Conservation (phyloP, 192 early-diverging fungal genomes). For the Coemansia reversa region DNA sequence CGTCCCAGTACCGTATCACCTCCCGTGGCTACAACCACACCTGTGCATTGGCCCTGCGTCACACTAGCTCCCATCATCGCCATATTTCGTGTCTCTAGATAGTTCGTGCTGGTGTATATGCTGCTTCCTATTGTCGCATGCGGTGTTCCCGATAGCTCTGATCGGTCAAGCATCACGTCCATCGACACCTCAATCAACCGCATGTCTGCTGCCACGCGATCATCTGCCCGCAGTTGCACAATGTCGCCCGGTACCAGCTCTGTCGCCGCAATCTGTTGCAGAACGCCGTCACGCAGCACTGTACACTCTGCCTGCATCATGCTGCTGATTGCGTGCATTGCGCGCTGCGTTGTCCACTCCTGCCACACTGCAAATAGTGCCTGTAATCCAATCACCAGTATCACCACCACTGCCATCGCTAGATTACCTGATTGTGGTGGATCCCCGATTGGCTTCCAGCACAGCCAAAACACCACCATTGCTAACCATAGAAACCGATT, state of each 20-base stretch:
- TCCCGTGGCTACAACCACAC: constrained; percentile 75
- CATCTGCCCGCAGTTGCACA: constrained; percentile 63
- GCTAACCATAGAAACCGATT: constrained; percentile 68
- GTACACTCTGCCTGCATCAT: constrained; percentile 64
- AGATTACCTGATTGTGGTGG: constrained; percentile 59
- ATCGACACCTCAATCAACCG: constrained; percentile 61
- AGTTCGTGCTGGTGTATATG: constrained; percentile 67
- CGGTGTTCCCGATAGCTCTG: constrained; percentile 75
- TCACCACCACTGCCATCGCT: constrained; percentile 59
- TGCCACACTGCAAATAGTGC: constrained; percentile 70
- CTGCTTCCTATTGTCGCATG: constrained; percentile 64
- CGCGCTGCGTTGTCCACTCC: constrained; percentile 64
- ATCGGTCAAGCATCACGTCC: constrained; percentile 77
- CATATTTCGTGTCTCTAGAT: constrained; percentile 79
- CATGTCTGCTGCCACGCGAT: constrained; percentile 77
- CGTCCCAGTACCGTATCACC: constrained; percentile 76
- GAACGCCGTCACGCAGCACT: constrained; percentile 70
- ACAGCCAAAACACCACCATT: constrained; percentile 63
- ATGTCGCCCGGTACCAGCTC: constrained; percentile 76
- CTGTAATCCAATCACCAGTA: constrained; percentile 67
- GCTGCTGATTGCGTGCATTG: constrained; percentile 71
- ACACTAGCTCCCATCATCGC: constrained; percentile 74
- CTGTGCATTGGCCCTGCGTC: constrained; percentile 68
- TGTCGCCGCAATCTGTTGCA: constrained; percentile 50
- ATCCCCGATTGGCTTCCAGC: constrained; percentile 63